Evolutionary conservation across 2,329 filamentous ascomycete species (phyloP), one percentile per base, ranked within the genome.

Genomic region (Rutstroemia sp.): DNA sequence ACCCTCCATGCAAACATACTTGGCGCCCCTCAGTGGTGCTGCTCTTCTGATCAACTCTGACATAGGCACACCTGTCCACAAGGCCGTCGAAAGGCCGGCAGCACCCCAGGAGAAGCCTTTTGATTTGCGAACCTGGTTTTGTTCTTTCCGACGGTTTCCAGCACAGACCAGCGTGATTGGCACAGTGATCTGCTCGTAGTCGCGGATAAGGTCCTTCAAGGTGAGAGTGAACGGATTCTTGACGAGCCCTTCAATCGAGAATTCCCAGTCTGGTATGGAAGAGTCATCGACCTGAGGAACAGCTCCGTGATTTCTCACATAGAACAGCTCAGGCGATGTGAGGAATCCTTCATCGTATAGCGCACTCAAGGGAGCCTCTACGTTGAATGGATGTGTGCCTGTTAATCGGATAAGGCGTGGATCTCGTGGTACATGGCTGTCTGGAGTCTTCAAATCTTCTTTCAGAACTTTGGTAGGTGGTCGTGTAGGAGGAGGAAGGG

Each of bases 101-200:
- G 92, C 78, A 38, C 92, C 92, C 92, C 92, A 96, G 2, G 90
- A 95, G 73, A 96, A 96, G 0, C 92, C 92, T 65, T 96, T 95
- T 1, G 88, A 89, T 70, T 96, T 96, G 16, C 89, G 80, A 3
- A 96, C 88, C 51, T 89, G 78, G 64, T 96, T 96, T 68, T 96
- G 92, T 72, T 96, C 92, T 73, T 96, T 96, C 34, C 92, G 81
- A 58, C 92, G 80, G 70, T 96, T 96, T 1, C 92, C 92, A 4
- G 92, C 92, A 70, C 92, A 96, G 21, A 96, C 91, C 1, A 96
- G 79, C 0, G 92, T 96, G 58, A 96, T 79, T 0, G 92, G 92
- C 57, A 88, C 88, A 2, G 91, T 96, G 25, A 89, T 80, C 68
- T 95, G 89, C 54, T 92, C 84, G 65, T 87, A 95, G 8, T 88